Conservation (phyloP, 1,284 basidiomycete species). For the Leucoagaricus sp. region DNA sequence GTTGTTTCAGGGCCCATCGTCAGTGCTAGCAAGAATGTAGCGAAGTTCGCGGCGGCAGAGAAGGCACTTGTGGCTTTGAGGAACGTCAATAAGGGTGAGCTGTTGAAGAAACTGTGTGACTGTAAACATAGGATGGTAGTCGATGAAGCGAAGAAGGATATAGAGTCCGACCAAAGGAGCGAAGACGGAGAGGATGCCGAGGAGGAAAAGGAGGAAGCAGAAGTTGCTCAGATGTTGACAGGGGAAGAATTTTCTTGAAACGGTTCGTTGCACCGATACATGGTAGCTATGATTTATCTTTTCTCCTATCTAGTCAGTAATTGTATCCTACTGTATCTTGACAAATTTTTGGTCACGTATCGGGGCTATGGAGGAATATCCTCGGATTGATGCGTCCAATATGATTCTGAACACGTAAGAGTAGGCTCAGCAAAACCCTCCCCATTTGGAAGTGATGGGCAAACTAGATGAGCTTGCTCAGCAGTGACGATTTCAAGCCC, state of each 20-base stretch:
- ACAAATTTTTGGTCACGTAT: background rate
- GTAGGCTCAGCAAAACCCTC: too few species aligned
- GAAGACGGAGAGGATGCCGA: conserved; percentile 15
- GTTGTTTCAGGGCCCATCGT: conserved; percentile 59
- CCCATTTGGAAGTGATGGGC: too few species aligned
- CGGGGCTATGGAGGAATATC: background rate
- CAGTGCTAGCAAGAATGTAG: conserved; percentile 53
- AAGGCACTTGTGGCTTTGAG: conserved; percentile 53
- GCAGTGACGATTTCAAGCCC: too few species aligned
- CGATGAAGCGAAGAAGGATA: conserved; percentile 13
- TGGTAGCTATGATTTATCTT: background rate
- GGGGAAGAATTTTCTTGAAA: background rate
- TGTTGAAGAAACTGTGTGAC: conserved; percentile 52
- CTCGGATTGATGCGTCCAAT: background rate
- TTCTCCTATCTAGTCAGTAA: background rate
- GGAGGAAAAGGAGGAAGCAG: conserved; percentile 19
- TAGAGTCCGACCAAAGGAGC: background rate
- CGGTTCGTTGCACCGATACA: background rate
- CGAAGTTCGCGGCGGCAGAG: conserved; percentile 67
- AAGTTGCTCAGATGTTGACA: background rate
- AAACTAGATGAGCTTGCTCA: too few species aligned
- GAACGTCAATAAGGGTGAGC: conserved; percentile 44
- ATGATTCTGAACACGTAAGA: background rate
- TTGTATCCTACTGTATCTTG: too few species aligned
- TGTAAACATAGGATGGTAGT: conserved; percentile 38